phyloP scores from a whole-genome alignment of 139 green algal species.

The Micractinium conductrix region DNA sequence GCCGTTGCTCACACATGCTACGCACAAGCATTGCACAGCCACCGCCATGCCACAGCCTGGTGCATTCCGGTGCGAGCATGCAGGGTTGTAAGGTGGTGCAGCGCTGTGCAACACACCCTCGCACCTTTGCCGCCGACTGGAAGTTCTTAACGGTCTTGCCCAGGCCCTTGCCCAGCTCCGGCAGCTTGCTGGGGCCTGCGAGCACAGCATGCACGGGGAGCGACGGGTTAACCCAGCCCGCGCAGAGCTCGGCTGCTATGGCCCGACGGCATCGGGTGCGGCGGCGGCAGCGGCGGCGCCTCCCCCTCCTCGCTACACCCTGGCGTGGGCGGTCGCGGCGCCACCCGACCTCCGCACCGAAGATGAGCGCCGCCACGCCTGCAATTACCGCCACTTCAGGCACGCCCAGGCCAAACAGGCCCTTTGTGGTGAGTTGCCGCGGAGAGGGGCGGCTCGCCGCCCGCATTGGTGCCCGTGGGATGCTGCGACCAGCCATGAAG shows the following conservation, averaged over 20 bases:
- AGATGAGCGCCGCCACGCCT: constrained; percentile 86
- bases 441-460: background rate
- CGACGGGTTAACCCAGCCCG: background rate
- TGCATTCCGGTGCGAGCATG: background rate
- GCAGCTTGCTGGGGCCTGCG: constrained; percentile 87
- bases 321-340: too few species aligned
- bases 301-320: background rate
- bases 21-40: background rate
- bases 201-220: background rate
- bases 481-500: constrained; percentile 26
- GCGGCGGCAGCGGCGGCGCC: constrained; percentile 2
- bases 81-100: too few species aligned
- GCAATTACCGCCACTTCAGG: constrained; percentile 90
- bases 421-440: constrained; percentile 43
- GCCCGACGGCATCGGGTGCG: too few species aligned
- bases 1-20: background rate
- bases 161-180: constrained; percentile 91
- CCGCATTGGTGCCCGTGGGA: background rate
- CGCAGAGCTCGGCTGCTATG: too few species aligned
- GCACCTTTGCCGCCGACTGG: constrained; percentile 81
- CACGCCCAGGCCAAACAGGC: constrained; percentile 88
- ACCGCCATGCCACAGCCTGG: background rate
- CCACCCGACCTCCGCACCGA: constrained; percentile 50
- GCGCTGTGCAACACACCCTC: constrained; percentile 34
- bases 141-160: constrained; percentile 96